Conservation (phyloP, 306 rosid genomes). For the Sophora flavescens region DNA sequence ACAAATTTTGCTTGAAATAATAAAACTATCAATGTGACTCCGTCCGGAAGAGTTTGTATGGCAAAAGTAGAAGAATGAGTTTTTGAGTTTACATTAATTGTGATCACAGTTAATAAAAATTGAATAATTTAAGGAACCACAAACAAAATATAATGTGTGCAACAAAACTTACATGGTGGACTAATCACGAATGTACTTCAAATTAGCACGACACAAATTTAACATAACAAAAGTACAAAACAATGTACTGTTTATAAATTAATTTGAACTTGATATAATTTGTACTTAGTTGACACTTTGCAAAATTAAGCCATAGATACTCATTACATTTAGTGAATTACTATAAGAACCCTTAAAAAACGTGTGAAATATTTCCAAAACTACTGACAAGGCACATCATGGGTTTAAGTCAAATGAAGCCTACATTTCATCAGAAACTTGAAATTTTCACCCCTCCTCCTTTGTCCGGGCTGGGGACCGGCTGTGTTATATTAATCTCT, state of each 20-base stretch:
- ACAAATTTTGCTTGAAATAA: not conserved
- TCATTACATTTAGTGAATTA: not conserved
- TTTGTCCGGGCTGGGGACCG: constrained; percentile 84
- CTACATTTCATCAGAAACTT: constrained; percentile 3
- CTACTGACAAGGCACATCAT: not conserved
- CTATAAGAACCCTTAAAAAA: not conserved
- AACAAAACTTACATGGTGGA: not conserved
- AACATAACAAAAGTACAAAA: not conserved
- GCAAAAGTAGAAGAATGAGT: not conserved
- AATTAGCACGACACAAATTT: not conserved
- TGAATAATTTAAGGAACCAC: not conserved
- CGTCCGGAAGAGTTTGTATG: not conserved
- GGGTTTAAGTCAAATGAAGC: not conserved
- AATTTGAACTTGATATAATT: not conserved
- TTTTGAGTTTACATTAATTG: not conserved
- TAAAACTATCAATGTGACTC: not conserved
- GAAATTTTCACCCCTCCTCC: constrained; percentile 65
- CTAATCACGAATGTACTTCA: not conserved
- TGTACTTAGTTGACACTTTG: not conserved
- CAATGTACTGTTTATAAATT: not conserved
- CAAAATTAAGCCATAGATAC: not conserved
- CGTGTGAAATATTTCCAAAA: not conserved
- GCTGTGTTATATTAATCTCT: constrained; percentile 46
- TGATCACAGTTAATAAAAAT: not conserved
- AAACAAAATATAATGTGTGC: not conserved